These are phyloP conservation scores for Kuraishia cidri DNA, from an alignment of 805 yeast genomes.

Conservation along the genomic window DNA sequence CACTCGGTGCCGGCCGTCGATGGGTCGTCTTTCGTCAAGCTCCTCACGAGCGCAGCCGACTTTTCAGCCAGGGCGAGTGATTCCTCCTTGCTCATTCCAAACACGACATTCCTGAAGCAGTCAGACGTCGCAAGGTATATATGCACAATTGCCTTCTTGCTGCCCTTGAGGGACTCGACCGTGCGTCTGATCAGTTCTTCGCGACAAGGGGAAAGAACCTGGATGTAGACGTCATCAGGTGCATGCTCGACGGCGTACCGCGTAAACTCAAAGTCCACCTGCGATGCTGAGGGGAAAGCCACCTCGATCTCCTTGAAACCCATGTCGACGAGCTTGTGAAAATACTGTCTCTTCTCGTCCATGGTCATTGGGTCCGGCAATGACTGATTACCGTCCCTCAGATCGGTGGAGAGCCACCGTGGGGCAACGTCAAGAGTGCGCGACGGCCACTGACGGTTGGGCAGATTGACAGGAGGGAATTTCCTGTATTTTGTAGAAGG, in stretches of 20 bases:
- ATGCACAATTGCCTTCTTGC: constrained; percentile 64
- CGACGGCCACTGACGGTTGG: constrained; percentile 67
- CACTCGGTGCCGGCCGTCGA: constrained; percentile 51
- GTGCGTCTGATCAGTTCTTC: constrained; percentile 68
- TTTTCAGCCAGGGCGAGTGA: constrained; percentile 63
- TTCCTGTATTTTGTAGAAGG: constrained; percentile 58
- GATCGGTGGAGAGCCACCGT: constrained; percentile 73
- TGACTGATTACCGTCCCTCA: constrained; percentile 77
- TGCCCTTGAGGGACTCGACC: constrained; percentile 65
- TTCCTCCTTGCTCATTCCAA: constrained; percentile 61
- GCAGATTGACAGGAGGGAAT: constrained; percentile 43
- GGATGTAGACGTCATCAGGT: constrained; percentile 67
- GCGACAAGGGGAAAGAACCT: constrained; percentile 70
- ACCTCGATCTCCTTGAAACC: constrained; percentile 82
- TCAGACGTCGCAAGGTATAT: constrained; percentile 73
- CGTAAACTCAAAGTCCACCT: constrained; percentile 76
- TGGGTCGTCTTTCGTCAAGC: constrained; percentile 72
- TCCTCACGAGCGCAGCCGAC: constrained; percentile 57
- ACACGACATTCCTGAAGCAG: constrained; percentile 66
- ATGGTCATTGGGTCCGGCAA: constrained; percentile 79
- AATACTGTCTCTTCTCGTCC: constrained; percentile 64
- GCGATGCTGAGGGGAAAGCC: constrained; percentile 75
- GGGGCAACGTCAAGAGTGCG: constrained; percentile 63
- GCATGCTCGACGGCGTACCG: constrained; percentile 72
- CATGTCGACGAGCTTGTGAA: constrained; percentile 60